A percentile compares a stretch with the other conserved stretches of the same genome.
phyloP scores from a whole-genome alignment of 805 yeast species.

The Wickerhamomyces strasburgensis region DNA sequence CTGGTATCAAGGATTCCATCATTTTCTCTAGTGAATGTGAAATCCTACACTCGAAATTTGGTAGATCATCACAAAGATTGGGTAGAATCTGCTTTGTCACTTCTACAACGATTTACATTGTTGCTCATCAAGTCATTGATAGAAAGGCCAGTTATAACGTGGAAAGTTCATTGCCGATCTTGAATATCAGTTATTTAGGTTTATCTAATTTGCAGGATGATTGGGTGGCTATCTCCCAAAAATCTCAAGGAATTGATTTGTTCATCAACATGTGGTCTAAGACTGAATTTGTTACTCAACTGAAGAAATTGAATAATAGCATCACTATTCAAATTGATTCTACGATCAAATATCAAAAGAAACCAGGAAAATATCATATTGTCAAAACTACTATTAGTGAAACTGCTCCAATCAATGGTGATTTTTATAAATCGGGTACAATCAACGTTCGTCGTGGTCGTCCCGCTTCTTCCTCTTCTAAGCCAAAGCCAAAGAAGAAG shows the following conservation, averaged over 20 bases:
- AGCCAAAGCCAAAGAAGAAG: constrained; percentile 67
- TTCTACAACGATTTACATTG: constrained; percentile 52
- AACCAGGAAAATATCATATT: constrained; percentile 73
- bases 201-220: constrained; percentile 81
- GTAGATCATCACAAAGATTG: constrained; percentile 80
- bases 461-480: constrained; percentile 67
- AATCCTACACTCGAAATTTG: constrained; percentile 77
- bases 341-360: constrained; percentile 78
- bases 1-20: constrained; percentile 66
- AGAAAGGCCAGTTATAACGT: constrained; percentile 51
- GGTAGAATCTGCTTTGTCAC: constrained; percentile 74
- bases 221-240: constrained; percentile 66
- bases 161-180: constrained; percentile 61
- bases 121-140: constrained; percentile 69
- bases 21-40: constrained; percentile 81
- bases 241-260: constrained; percentile 56
- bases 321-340: constrained; percentile 64
- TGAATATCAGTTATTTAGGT: constrained; percentile 55
- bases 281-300: constrained; percentile 78
- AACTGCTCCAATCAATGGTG: constrained; percentile 62
- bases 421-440: constrained; percentile 81
- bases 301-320: constrained; percentile 55
- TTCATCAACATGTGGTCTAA: constrained; percentile 78
- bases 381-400: constrained; percentile 65
- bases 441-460: constrained; percentile 77